Conservation (phyloP, 1,284 basidiomycete species). For the Amylostereum areolatum region DNA sequence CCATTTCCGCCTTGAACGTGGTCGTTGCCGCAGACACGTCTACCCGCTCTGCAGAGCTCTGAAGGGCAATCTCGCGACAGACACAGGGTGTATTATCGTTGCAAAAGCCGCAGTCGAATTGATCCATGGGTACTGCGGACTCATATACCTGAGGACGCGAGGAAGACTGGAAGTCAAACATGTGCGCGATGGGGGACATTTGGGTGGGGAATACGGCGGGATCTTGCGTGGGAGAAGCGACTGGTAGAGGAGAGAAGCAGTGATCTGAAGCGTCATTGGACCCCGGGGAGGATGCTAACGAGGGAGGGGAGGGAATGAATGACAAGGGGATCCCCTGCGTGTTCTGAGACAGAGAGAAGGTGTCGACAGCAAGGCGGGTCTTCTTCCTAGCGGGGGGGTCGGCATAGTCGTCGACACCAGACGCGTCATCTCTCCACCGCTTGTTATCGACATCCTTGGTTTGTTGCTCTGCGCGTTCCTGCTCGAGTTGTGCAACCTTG, state of each 20-base stretch:
- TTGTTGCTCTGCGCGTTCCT: slow-evolving; percentile 20
- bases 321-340: slow-evolving; percentile 15
- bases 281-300: slow-evolving; percentile 49
- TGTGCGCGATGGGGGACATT: slow-evolving; percentile 21
- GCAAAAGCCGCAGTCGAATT: slow-evolving; percentile 65
- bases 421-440: slow-evolving; percentile 46
- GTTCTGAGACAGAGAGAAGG: slow-evolving; percentile 16
- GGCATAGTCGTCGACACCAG: slow-evolving; percentile 21
- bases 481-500: slow-evolving; percentile 48
- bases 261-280: slow-evolving; percentile 39
- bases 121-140: slow-evolving; percentile 23
- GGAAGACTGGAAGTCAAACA: slow-evolving; percentile 28
- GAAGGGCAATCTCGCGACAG: slow-evolving; percentile 58
- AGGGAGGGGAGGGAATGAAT: slow-evolving; percentile 27
- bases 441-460: slow-evolving; percentile 41
- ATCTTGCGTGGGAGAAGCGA: slow-evolving; percentile 25
- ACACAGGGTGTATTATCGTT: slow-evolving; percentile 65
- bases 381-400: slow-evolving; percentile 39
- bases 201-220: slow-evolving; percentile 21
- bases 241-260: slow-evolving; percentile 38
- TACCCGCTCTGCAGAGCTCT: slow-evolving; percentile 28
- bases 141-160: slow-evolving; percentile 27
- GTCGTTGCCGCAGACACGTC: slow-evolving; percentile 9
- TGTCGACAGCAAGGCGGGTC: slow-evolving; percentile 29
- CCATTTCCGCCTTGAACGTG: slow-evolving; percentile 31